Percentiles rank a stretch among this genome's conserved stretches.
phyloP scores from a whole-genome alignment of 2,329 filamentous ascomycete genomes.

The Rhynchosporium secalis region DNA sequence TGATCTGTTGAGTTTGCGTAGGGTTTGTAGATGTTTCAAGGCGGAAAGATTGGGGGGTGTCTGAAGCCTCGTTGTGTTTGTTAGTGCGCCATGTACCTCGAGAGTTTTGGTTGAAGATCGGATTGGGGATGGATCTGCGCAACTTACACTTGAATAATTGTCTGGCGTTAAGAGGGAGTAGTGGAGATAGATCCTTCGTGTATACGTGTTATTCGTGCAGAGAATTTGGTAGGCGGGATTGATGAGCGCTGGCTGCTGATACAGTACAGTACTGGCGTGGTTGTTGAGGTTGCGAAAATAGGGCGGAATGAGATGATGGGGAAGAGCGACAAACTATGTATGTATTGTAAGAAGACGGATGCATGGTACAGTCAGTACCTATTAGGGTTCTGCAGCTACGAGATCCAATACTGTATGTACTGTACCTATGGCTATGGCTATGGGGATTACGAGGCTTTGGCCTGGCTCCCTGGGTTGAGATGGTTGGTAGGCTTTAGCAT shows the following conservation, averaged over 20 bases:
- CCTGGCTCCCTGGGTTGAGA: too few relatives aligned
- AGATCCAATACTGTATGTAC: slow-evolving; percentile 22
- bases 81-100: slow-evolving; percentile 20
- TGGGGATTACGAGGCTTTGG: slow-evolving; percentile 8
- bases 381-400: slow-evolving; percentile 27
- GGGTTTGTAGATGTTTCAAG: slow-evolving; percentile 16
- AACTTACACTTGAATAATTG: slow-evolving; percentile 24
- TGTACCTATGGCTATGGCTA: background rate
- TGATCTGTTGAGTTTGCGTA: slow-evolving; percentile 14
- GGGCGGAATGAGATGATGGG: slow-evolving; percentile 30
- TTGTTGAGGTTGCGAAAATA: slow-evolving; percentile 29
- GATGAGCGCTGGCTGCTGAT: slow-evolving; percentile 28
- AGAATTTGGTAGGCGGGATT: slow-evolving; percentile 16
- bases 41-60: slow-evolving; percentile 21
- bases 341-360: slow-evolving; percentile 29
- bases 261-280: slow-evolving; percentile 12
- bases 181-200: slow-evolving; percentile 1
- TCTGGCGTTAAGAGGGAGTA: slow-evolving; percentile 14
- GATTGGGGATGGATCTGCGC: slow-evolving; percentile 24
- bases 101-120: slow-evolving; percentile 4
- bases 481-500: background rate
- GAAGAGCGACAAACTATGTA: slow-evolving; percentile 34
- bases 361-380: slow-evolving; percentile 16
- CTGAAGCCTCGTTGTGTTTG: slow-evolving; percentile 31
- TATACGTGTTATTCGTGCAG: background rate